A percentile compares a stretch with the other conserved stretches of the same genome.
phyloP scores from a whole-genome alignment of 2,329 filamentous ascomycete species.

The Fusarium nurragi region DNA sequence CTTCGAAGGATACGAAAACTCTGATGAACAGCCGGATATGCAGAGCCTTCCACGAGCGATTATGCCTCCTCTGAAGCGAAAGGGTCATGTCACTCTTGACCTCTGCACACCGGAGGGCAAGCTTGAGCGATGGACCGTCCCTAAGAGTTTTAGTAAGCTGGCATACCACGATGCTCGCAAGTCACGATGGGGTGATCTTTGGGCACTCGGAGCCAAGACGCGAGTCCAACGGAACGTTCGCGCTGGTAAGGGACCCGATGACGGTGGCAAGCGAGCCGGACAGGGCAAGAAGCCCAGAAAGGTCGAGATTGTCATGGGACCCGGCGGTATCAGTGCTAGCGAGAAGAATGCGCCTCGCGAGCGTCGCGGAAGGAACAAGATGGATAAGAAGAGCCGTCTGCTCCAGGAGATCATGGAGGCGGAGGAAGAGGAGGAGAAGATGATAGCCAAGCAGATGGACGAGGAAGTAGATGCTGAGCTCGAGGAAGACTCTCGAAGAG shows the following conservation, averaged over 20 bases:
- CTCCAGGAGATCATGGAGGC: conserved; percentile 53
- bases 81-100: conserved; percentile 88
- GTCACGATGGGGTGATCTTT: conserved; percentile 89
- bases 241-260: conserved; percentile 62
- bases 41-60: conserved; percentile 82
- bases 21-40: conserved; percentile 58
- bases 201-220: conserved; percentile 94
- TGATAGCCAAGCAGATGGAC: conserved; percentile 47
- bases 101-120: conserved; percentile 86
- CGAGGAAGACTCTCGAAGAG: conserved; percentile 31
- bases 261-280: conserved; percentile 58
- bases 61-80: conserved; percentile 83
- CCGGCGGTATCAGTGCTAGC: conserved; percentile 50
- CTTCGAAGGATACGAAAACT: conserved; percentile 75
- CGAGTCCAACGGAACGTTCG: conserved; percentile 70
- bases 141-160: conserved; percentile 79
- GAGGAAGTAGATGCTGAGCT: conserved; percentile 46
- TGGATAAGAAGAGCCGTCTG: conserved; percentile 51
- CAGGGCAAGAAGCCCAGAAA: conserved; percentile 53
- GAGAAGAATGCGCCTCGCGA: conserved; percentile 51
- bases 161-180: conserved; percentile 95
- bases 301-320: conserved; percentile 50
- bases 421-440: conserved; percentile 47
- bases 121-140: conserved; percentile 94
- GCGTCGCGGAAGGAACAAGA: conserved; percentile 55